Percentiles rank a stretch among this genome's conserved stretches.
phyloP scores from a whole-genome alignment of 2,329 filamentous ascomycete species.

The Colletotrichum horii region DNA sequence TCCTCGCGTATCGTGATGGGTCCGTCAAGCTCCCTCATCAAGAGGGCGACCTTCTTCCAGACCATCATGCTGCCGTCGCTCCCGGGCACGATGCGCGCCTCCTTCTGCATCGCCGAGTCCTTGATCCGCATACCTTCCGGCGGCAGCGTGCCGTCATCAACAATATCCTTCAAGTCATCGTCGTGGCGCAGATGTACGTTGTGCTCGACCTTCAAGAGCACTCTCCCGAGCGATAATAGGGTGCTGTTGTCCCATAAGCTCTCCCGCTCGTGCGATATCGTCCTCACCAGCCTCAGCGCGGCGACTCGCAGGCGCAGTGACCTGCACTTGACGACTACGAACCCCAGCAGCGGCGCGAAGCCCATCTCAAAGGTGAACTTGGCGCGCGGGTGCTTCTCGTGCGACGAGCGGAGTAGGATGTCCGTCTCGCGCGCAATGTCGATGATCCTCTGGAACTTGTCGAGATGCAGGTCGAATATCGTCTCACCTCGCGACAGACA shows the following conservation, averaged over 20 bases:
- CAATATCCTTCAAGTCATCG: conserved; percentile 17
- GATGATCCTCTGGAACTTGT: conserved; percentile 35
- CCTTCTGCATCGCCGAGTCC: conserved; percentile 21
- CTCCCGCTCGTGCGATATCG: conserved; percentile 35
- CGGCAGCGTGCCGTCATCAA: conserved; percentile 26
- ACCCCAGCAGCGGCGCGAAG: conserved; percentile 41
- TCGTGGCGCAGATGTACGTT: conserved; percentile 29
- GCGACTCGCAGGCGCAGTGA: conserved; percentile 36
- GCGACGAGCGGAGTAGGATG: not conserved
- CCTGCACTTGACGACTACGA: conserved; percentile 43
- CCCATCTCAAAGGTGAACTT: conserved; percentile 48
- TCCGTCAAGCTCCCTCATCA: conserved; percentile 1
- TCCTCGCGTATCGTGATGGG: not conserved
- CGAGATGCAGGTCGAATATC: conserved; percentile 35
- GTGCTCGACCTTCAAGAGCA: conserved; percentile 45
- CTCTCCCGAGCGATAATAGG: conserved; percentile 34
- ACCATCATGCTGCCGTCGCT: not conserved
- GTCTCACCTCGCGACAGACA: conserved; percentile 35
- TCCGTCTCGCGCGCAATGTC: conserved; percentile 26
- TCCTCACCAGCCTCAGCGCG: conserved; percentile 36
- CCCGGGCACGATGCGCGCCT: not conserved
- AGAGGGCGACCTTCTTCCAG: not conserved
- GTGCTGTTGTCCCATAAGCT: conserved; percentile 39
- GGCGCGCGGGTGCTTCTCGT: not conserved
- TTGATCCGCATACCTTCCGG: conserved; percentile 30